Evolutionary conservation across 2,329 filamentous ascomycete genomes (phyloP).

Genomic region (Catunica adiposa): DNA sequence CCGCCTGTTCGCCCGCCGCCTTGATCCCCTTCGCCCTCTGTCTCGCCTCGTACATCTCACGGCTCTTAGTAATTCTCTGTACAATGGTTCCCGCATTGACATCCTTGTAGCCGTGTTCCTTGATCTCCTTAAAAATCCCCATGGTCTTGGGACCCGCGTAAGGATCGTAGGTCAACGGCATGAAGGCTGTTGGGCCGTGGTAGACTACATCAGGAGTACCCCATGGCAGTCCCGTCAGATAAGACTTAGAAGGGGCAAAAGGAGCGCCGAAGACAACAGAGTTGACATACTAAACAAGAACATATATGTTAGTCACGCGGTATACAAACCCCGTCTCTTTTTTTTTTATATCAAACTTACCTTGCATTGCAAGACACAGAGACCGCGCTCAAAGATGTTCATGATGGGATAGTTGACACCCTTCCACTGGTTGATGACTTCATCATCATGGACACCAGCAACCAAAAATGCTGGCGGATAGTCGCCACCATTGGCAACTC

Average conservation of each 20-base stretch:
- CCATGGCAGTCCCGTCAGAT: conserved; percentile 59
- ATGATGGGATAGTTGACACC: conserved; percentile 98
- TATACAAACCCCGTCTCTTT: too few relatives aligned
- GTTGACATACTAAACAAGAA: conserved; percentile 52
- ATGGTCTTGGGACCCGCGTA: conserved; percentile 67
- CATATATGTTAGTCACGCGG: background rate
- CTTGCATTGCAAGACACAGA: conserved; percentile 89
- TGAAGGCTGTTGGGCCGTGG: conserved; percentile 89
- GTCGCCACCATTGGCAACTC: conserved; percentile 50
- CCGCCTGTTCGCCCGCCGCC: conserved; percentile 54
- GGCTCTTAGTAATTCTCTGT: conserved; percentile 69
- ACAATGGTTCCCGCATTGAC: conserved; percentile 92
- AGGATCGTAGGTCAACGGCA: conserved; percentile 62
- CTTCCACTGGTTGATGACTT: conserved; percentile 91
- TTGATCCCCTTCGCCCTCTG: conserved; percentile 86
- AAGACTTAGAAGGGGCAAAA: conserved; percentile 65
- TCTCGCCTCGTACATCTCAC: conserved; percentile 76
- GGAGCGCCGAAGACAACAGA: conserved; percentile 80
- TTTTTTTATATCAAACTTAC: too few relatives aligned
- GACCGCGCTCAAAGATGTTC: conserved; percentile 92
- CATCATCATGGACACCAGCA: conserved; percentile 84
- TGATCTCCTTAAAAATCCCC: conserved; percentile 70
- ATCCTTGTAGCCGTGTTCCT: conserved; percentile 59
- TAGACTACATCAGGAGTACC: conserved; percentile 68
- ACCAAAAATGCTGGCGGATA: conserved; percentile 78